phyloP scores from a whole-genome alignment of 2,329 filamentous ascomycete genomes.

The Albifimbria verrucaria region DNA sequence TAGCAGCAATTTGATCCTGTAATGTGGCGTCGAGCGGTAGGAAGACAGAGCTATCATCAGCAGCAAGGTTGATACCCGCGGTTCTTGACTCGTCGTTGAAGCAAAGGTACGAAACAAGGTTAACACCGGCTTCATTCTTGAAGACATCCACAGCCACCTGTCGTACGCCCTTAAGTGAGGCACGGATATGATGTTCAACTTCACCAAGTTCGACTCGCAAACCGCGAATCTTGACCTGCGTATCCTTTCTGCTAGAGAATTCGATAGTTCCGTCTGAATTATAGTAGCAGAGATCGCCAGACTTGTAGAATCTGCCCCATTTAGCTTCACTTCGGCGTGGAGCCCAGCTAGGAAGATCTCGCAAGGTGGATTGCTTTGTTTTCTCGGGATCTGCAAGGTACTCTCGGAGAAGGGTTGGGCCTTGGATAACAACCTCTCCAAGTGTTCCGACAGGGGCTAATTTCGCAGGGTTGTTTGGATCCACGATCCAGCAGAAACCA shows the following conservation, averaged over 20 bases:
- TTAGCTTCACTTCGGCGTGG: constrained; percentile 6
- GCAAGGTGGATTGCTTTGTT: constrained; percentile 11
- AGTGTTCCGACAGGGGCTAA: constrained; percentile 16
- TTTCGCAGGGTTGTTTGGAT: constrained; percentile 9
- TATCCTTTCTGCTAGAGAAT: constrained; percentile 49
- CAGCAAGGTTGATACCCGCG: no score
- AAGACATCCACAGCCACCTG: not conserved
- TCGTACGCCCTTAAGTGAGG: not conserved
- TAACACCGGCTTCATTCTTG: not conserved
- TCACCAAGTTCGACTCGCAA: constrained; percentile 44
- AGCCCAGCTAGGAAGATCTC: constrained; percentile 24
- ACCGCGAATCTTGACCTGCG: constrained; percentile 54
- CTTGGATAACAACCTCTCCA: constrained; percentile 24
- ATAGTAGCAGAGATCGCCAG: constrained; percentile 20
- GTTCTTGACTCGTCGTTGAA: not conserved
- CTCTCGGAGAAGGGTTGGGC: constrained; percentile 17
- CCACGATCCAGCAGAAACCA: constrained; percentile 17
- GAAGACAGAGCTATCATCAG: no score
- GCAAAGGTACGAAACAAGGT: not conserved
- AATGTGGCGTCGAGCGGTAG: no score
- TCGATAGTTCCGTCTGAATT: constrained; percentile 30
- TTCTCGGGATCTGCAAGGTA: constrained; percentile 17
- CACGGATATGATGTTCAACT: constrained; percentile 8
- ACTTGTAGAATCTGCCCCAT: constrained; percentile 15
- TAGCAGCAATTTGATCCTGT: not conserved